Conservation (phyloP, 2,329 filamentous ascomycete genomes). For the Magnaporthiopsis incrustans region DNA sequence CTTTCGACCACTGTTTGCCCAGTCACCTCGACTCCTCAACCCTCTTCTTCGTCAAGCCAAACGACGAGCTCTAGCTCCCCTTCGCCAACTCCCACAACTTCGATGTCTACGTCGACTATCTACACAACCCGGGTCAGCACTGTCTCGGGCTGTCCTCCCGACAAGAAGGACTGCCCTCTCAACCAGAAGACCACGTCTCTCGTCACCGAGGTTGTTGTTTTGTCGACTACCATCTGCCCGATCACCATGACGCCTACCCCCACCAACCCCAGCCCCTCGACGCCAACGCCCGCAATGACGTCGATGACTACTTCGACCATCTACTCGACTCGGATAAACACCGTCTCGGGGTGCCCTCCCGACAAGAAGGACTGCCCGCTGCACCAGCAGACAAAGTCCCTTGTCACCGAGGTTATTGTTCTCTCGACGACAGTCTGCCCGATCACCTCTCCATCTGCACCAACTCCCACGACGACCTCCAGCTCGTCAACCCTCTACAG, state of each 20-base stretch:
- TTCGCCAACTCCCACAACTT: not conserved
- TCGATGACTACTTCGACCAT: not conserved
- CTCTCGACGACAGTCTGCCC: slow-evolving; percentile 3
- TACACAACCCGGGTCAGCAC: slow-evolving; percentile 4
- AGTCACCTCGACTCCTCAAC: not conserved
- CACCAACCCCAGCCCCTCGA: no score
- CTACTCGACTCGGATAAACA: not conserved
- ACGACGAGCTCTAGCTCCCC: not conserved
- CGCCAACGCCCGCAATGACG: not conserved
- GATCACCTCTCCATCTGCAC: not conserved
- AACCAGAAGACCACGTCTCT: not conserved
- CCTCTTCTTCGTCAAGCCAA: no score
- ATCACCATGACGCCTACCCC: not conserved
- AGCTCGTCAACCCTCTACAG: not conserved
- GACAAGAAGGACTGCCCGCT: not conserved
- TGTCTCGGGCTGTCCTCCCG: not conserved
- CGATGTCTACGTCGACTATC: slow-evolving; percentile 3
- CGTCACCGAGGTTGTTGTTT: not conserved
- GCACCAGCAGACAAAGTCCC: not conserved
- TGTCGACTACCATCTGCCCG: not conserved
- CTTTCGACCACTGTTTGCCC: not conserved
- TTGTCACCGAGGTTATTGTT: not conserved
- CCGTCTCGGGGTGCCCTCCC: not conserved
- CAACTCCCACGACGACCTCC: not conserved
- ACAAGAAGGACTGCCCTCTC: not conserved